Conservation (phyloP, 352 stramenopile genomes). For the Pythium aquatile region DNA sequence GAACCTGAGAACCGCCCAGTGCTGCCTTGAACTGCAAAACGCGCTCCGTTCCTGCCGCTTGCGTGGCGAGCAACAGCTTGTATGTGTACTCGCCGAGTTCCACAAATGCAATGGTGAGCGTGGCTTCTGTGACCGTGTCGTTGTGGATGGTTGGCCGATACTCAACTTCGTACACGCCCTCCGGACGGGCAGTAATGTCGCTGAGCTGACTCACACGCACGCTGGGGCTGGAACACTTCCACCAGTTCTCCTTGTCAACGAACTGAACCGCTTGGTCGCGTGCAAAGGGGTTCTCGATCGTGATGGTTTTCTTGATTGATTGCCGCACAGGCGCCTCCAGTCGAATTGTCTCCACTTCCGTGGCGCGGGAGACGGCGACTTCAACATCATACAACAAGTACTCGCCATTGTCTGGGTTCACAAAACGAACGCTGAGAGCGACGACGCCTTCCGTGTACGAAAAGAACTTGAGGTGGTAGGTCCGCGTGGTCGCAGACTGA, state of each 20-base stretch:
- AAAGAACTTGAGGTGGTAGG: slow-evolving; percentile 89
- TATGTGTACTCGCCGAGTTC: slow-evolving; percentile 90
- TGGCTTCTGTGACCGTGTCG: slow-evolving; percentile 39
- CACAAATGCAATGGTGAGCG: slow-evolving; percentile 73
- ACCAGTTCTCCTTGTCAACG: slow-evolving; percentile 65
- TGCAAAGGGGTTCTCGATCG: slow-evolving; percentile 91
- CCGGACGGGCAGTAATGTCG: slow-evolving; percentile 61
- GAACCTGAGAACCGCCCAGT: slow-evolving; percentile 70
- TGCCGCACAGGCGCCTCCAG: slow-evolving; percentile 87
- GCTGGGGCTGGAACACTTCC: slow-evolving; percentile 72
- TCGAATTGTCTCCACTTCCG: slow-evolving; percentile 73
- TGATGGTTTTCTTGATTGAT: slow-evolving; percentile 70
- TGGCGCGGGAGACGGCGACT: slow-evolving; percentile 54
- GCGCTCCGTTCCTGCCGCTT: slow-evolving; percentile 55
- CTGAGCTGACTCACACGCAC: slow-evolving; percentile 71
- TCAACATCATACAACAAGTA: slow-evolving; percentile 74
- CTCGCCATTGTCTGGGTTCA: slow-evolving; percentile 80
- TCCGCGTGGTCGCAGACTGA: slow-evolving; percentile 45
- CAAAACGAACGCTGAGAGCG: slow-evolving; percentile 68
- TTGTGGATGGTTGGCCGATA: slow-evolving; percentile 81
- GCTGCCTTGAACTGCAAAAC: slow-evolving; percentile 83
- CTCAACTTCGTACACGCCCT: slow-evolving; percentile 89
- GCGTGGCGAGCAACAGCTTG: slow-evolving; percentile 75
- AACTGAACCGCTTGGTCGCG: slow-evolving; percentile 49
- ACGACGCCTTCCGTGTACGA: slow-evolving; percentile 79